A percentile compares a stretch with the other conserved stretches of the same genome.
phyloP scores from a whole-genome alignment of 1,284 basidiomycete genomes.

The Ustilago cynodontis region DNA sequence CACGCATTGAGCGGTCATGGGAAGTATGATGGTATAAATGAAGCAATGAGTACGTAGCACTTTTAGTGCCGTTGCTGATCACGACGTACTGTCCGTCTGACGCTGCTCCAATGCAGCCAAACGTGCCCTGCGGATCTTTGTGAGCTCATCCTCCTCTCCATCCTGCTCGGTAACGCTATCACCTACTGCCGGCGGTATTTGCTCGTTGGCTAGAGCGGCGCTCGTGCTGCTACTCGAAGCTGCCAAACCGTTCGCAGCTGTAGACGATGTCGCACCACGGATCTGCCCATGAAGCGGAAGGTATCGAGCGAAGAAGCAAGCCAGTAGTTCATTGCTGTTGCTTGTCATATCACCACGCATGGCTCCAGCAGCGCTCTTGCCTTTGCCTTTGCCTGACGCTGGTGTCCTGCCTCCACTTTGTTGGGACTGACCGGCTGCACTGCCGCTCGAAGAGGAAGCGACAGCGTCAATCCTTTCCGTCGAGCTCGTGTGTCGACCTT shows the following conservation, averaged over 20 bases:
- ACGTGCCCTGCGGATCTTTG: conserved; percentile 27
- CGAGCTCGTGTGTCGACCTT: conserved; percentile 33
- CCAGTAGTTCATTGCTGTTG: conserved; percentile 51
- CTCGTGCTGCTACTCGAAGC: neutral
- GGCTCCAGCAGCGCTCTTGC: conserved; percentile 14
- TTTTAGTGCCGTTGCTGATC: neutral
- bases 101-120: conserved; percentile 39
- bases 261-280: neutral
- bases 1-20: neutral
- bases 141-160: conserved; percentile 22
- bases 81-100: neutral
- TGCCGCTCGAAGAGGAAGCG: conserved; percentile 17
- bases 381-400: conserved; percentile 27
- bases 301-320: conserved; percentile 53
- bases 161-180: too few species aligned
- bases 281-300: conserved; percentile 18
- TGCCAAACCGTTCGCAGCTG: neutral
- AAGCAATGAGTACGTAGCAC: neutral
- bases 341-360: conserved; percentile 54
- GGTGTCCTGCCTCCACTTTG: conserved; percentile 40
- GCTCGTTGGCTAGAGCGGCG: neutral
- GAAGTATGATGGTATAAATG: neutral
- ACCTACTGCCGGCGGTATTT: too few species aligned
- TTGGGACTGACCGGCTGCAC: conserved; percentile 26
- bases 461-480: conserved; percentile 1